These are phyloP conservation scores for Hymenoscyphus fraxineus DNA, from an alignment of 2,329 filamentous ascomycete species.

Conservation along the genomic window DNA sequence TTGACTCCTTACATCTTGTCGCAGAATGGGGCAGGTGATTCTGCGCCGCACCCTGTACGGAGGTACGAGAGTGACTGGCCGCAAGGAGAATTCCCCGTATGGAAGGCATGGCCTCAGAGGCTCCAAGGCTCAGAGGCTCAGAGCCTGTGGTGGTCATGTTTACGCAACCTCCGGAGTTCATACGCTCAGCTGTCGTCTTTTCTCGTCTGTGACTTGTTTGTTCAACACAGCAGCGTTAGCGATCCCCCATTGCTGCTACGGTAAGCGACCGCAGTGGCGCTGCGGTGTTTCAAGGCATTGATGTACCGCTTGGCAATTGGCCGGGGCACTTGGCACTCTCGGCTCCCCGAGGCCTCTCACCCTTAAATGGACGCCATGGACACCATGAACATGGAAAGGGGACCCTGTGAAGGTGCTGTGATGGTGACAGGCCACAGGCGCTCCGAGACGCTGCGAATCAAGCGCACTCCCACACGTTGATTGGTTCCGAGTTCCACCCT, in stretches of 20 bases:
- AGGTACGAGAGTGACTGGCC: too few relatives aligned
- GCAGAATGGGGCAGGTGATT: not conserved
- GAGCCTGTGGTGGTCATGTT: too few relatives aligned
- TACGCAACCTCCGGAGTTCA: not conserved
- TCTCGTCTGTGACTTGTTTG: not conserved
- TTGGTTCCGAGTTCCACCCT: conserved; percentile 12
- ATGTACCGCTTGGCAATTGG: not conserved
- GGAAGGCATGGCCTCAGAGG: too few relatives aligned
- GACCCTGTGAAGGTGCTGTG: too few relatives aligned
- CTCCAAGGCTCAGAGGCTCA: too few relatives aligned
- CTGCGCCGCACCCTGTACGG: too few relatives aligned
- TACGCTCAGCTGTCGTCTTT: not conserved
- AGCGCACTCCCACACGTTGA: conserved; percentile 8
- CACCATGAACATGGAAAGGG: not conserved
- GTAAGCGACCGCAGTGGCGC: not conserved
- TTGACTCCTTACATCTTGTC: not conserved
- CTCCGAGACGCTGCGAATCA: not conserved
- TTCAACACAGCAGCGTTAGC: not conserved
- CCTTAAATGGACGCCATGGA: too few relatives aligned
- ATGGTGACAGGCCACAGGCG: not conserved
- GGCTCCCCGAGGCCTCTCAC: too few relatives aligned
- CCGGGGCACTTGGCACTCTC: too few relatives aligned
- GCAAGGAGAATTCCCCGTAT: too few relatives aligned
- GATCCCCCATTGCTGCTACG: not conserved
- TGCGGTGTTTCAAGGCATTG: not conserved